Conservation (phyloP, 2,329 filamentous ascomycete species). For the Albifimbria verrucaria region DNA sequence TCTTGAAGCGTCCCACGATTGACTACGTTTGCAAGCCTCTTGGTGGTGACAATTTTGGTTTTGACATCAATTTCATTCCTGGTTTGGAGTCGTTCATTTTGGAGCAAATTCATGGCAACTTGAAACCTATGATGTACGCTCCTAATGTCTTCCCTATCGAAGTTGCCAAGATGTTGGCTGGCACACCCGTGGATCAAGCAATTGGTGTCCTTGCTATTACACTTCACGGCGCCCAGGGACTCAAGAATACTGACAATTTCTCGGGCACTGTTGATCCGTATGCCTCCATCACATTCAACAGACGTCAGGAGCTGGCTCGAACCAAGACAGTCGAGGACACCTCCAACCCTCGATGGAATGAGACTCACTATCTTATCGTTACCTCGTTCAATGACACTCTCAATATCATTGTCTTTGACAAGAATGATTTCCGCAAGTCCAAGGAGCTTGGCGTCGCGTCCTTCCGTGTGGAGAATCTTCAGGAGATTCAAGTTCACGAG, state of each 20-base stretch:
- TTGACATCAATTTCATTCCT: slow-evolving; percentile 99
- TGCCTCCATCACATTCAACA: slow-evolving; percentile 78
- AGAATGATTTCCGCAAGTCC: slow-evolving; percentile 94
- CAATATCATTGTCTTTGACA: slow-evolving; percentile 83
- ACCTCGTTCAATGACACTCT: slow-evolving; percentile 86
- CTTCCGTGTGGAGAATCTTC: slow-evolving; percentile 79
- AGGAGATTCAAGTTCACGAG: slow-evolving; percentile 73
- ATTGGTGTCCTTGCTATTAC: slow-evolving; percentile 92
- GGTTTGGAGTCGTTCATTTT: slow-evolving; percentile 90
- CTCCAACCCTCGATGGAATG: slow-evolving; percentile 87
- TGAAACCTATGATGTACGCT: slow-evolving; percentile 96
- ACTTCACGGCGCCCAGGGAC: slow-evolving; percentile 82
- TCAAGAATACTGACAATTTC: slow-evolving; percentile 96
- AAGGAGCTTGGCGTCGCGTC: slow-evolving; percentile 88
- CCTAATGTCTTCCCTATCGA: slow-evolving; percentile 98
- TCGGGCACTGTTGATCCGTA: slow-evolving; percentile 91
- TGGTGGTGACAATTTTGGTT: slow-evolving; percentile 90
- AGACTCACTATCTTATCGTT: slow-evolving; percentile 93
- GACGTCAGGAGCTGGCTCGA: slow-evolving; percentile 73
- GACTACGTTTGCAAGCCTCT: slow-evolving; percentile 98
- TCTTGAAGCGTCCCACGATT: slow-evolving; percentile 82
- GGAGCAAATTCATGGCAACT: slow-evolving; percentile 91
- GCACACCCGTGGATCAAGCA: slow-evolving; percentile 89
- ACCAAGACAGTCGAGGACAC: slow-evolving; percentile 88
- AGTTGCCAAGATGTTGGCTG: slow-evolving; percentile 95